Evolutionary conservation across 306 rosid species (phyloP).

Genomic region (Acacia acuminata): DNA sequence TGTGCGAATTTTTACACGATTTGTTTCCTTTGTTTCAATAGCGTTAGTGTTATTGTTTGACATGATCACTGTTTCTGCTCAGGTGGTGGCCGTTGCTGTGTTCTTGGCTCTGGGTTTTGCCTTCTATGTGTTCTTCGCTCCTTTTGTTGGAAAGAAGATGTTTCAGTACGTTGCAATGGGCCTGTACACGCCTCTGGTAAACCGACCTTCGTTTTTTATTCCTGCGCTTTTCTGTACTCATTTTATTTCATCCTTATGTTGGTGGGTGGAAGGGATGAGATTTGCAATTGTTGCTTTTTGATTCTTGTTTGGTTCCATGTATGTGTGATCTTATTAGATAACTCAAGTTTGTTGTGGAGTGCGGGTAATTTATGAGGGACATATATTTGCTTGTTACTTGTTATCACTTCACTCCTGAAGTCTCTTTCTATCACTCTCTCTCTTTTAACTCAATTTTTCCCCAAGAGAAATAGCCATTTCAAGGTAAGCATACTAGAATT

Average conservation of each 20-base stretch:
- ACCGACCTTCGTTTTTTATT: constrained; percentile 23
- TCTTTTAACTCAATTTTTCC: background rate
- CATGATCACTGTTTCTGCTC: too few relatives aligned
- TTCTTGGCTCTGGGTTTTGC: too few relatives aligned
- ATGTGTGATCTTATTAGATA: constrained; percentile 1
- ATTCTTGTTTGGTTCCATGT: constrained; percentile 32
- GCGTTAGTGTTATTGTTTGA: too few relatives aligned
- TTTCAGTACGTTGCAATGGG: constrained; percentile 84
- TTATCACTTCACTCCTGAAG: constrained; percentile 4
- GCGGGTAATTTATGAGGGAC: constrained; percentile 13
- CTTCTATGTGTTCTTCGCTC: too few relatives aligned
- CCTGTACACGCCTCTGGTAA: constrained; percentile 92
- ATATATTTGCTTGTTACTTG: constrained; percentile 24
- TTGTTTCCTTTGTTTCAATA: background rate
- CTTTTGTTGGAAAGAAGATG: constrained; percentile 79
- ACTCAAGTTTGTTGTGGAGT: constrained; percentile 9
- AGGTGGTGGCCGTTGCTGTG: too few relatives aligned
- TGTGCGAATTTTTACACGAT: constrained; percentile 5
- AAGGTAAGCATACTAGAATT: constrained; percentile 14
- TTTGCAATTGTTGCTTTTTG: constrained; percentile 53
- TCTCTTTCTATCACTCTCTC: constrained; percentile 2
- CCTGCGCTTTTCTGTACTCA: constrained; percentile 16
- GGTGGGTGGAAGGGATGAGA: constrained; percentile 52
- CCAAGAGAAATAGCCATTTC: background rate
- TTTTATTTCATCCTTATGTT: background rate